Evolutionary conservation across 495 filamentous ascomycete species (phyloP).

Genomic region (Neurospora sp.): DNA sequence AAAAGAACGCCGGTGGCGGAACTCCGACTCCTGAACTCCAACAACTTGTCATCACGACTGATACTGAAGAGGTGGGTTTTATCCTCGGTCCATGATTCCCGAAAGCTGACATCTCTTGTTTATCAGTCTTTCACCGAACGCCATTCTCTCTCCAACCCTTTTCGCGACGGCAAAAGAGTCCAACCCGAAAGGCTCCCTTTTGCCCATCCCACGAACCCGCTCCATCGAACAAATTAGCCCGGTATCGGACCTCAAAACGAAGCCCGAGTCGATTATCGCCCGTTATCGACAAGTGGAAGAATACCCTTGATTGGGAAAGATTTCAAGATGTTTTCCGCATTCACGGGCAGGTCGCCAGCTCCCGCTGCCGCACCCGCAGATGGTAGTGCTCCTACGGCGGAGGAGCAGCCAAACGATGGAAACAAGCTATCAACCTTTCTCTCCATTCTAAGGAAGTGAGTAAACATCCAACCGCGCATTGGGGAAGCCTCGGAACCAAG

Average conservation of each 20-base stretch:
- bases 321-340: not conserved
- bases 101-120: not conserved
- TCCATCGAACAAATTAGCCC: not conserved
- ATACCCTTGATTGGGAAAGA: not conserved
- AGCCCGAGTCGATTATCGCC: not conserved
- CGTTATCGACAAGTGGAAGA: not conserved
- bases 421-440: slow-evolving; percentile 80
- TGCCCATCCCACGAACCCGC: not conserved
- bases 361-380: not conserved
- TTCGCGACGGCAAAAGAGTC: not conserved
- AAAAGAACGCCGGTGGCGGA: not conserved
- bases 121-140: not conserved
- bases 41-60: not conserved
- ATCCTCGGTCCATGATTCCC: not conserved
- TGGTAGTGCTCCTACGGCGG: not conserved
- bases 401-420: slow-evolving; percentile 65
- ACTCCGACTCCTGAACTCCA: not conserved
- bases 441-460: slow-evolving; percentile 71
- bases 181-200: not conserved
- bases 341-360: slow-evolving; percentile 2
- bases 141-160: not conserved
- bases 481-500: not conserved
- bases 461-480: not conserved
- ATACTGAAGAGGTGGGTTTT: not conserved
- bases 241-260: not conserved